Evolutionary conservation across 805 yeast genomes (phyloP).

Genomic region (Metschnikowia sp.): DNA sequence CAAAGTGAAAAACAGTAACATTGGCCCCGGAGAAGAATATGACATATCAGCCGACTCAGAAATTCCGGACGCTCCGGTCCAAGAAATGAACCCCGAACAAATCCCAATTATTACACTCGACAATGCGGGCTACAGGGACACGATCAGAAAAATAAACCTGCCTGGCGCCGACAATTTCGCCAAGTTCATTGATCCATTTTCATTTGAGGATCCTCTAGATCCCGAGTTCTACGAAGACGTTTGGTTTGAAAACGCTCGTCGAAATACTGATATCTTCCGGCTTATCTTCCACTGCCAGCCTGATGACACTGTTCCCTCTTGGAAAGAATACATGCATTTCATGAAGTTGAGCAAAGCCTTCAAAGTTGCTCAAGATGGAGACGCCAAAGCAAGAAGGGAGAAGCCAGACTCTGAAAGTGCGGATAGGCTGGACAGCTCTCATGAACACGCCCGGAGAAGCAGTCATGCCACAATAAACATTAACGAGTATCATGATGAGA

Average conservation of each 20-base stretch:
- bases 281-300: slow-evolving; percentile 93
- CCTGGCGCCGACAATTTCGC: slow-evolving; percentile 32
- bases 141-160: slow-evolving; percentile 39
- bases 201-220: slow-evolving; percentile 81
- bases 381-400: slow-evolving; percentile 28
- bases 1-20: slow-evolving; percentile 9
- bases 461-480: slow-evolving; percentile 27
- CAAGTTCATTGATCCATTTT: slow-evolving; percentile 77
- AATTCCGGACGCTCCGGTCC: slow-evolving; percentile 20
- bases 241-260: slow-evolving; percentile 79
- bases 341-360: slow-evolving; percentile 61
- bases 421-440: slow-evolving; percentile 11
- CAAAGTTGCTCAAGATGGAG: slow-evolving; percentile 33
- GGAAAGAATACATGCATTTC: slow-evolving; percentile 84
- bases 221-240: slow-evolving; percentile 80
- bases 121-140: slow-evolving; percentile 40
- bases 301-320: slow-evolving; percentile 81
- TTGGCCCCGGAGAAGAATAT: slow-evolving; percentile 6
- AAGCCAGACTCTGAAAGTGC: slow-evolving; percentile 16
- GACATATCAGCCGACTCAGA: slow-evolving; percentile 19
- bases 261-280: slow-evolving; percentile 79
- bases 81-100: slow-evolving; percentile 13
- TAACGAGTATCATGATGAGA: slow-evolving; percentile 25
- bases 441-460: slow-evolving; percentile 11
- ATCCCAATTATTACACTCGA: slow-evolving; percentile 38